Base-by-base conservation (phyloP, 768 basidiomycete genomes). In the Pholiota microspora region DNA sequence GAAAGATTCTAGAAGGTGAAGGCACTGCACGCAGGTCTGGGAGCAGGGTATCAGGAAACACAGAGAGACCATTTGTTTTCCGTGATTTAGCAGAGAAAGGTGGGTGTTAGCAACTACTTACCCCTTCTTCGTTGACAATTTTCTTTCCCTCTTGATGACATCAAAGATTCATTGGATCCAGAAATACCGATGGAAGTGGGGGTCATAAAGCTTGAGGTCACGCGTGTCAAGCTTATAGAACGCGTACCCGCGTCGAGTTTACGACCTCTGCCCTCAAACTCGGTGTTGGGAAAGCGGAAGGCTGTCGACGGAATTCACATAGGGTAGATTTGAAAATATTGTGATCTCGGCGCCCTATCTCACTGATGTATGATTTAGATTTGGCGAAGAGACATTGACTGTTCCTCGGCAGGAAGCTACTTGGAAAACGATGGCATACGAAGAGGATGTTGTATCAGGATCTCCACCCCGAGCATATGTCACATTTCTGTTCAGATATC, bases 401-500 rank as follows among this genome's bases (percentile, higher is more conserved):
- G 67, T 67, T 16, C 63, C 67, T 24, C 84, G 83, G 56, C 71
- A 68, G 52, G 70, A 72, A 18, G 60, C 63, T 23, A 89, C 86
- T 8, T 88, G 83, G 84, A 64, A 69, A 2, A 75, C 85, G 8
- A 68, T 72, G 47, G 72, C 83, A 0, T 73, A 80, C 59, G 79
- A 80, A 27, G 64, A 69, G 24, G 64, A 68, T 13, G 54, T 42
- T 2, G 54, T 64, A 9, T 61, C 65, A 25, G 61, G 63, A 29
- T 67, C 62, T n/a, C 68, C 67, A 54, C 72, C 78, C 4, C 67
- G 66, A 34, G 79, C 84, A n/a, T 81, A 78, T 51, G 83, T 87
- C 23, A 80, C 83, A 13, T 89, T 89, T 62, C 71, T 81, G 2
- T 90, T 89, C 64, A 75, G 83, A 35, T 89, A 89, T 65, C 72